Percentiles rank a stretch among this genome's conserved stretches.
phyloP scores from a whole-genome alignment of 192 early-diverging fungal genomes.

The Coemansia sp. region DNA sequence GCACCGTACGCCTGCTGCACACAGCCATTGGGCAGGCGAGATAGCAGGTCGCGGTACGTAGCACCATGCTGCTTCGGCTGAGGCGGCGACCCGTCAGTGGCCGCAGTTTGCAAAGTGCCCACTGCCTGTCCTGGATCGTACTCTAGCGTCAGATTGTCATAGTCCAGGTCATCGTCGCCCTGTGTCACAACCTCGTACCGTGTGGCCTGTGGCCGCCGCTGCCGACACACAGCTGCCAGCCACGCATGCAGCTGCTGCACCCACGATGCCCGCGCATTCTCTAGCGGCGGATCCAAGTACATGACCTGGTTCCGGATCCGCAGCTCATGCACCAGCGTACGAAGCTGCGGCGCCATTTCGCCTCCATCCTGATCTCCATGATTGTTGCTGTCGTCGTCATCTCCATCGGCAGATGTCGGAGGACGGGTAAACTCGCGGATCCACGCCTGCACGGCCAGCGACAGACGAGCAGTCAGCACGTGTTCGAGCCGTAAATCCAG shows the following conservation, averaged over 20 bases:
- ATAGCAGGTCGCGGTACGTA: constrained; percentile 58
- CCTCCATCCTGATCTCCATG: constrained; percentile 9
- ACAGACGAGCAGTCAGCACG: constrained; percentile 71
- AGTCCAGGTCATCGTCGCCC: constrained; percentile 61
- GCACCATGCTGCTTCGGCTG: neutral
- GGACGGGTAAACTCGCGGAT: constrained; percentile 63
- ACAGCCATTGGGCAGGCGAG: constrained; percentile 65
- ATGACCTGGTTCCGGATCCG: constrained; percentile 93
- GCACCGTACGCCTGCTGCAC: constrained; percentile 78
- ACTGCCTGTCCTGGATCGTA: constrained; percentile 48
- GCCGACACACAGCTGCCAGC: constrained; percentile 83
- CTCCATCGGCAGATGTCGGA: constrained; percentile 48
- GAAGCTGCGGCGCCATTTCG: constrained; percentile 65
- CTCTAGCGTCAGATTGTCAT: constrained; percentile 58
- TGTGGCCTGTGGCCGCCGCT: constrained; percentile 82
- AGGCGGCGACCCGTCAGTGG: neutral
- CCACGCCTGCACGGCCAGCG: constrained; percentile 76
- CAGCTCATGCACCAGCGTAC: constrained; percentile 81
- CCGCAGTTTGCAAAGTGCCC: neutral
- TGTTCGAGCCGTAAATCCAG: constrained; percentile 79
- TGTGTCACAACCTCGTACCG: constrained; percentile 82
- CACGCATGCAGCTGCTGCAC: constrained; percentile 89
- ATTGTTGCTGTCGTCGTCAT: constrained; percentile 35
- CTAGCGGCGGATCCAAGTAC: constrained; percentile 94
- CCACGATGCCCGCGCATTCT: constrained; percentile 88